These are phyloP conservation scores for Monascus ruber DNA, from an alignment of 2,329 filamentous ascomycete genomes.

Conservation along the genomic window DNA sequence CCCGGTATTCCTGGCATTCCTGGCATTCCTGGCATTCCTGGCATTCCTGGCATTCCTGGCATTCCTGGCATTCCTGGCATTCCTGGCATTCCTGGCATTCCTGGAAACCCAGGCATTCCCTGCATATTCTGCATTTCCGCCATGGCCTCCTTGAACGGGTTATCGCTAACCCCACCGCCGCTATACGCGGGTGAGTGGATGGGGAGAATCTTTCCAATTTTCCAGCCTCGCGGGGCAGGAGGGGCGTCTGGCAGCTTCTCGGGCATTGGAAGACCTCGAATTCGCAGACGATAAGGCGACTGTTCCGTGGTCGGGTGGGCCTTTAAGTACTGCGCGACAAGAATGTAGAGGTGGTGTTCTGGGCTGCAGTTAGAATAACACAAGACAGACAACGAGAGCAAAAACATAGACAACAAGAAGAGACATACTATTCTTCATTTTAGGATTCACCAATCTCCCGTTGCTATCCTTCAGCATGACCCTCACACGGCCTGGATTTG, in stretches of 20 bases:
- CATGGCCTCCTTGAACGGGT: slow-evolving; percentile 95
- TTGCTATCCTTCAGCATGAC: slow-evolving; percentile 54
- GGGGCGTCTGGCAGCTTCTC: slow-evolving; percentile 60
- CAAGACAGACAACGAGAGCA: background rate
- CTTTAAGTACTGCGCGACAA: slow-evolving; percentile 66
- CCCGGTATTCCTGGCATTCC: slow-evolving; percentile 44
- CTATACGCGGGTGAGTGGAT: slow-evolving; percentile 82
- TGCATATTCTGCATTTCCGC: slow-evolving; percentile 61
- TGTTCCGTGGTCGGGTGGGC: slow-evolving; percentile 65
- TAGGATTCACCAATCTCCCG: slow-evolving; percentile 38
- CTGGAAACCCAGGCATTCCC: slow-evolving; percentile 32
- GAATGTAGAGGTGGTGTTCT: slow-evolving; percentile 66
- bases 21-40: slow-evolving; percentile 17
- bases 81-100: slow-evolving; percentile 36
- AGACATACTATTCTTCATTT: slow-evolving; percentile 53
- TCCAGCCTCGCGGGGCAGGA: slow-evolving; percentile 78
- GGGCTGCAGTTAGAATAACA: background rate
- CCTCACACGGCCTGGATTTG: slow-evolving; percentile 82
- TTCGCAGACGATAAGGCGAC: slow-evolving; percentile 57
- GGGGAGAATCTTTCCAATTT: slow-evolving; percentile 72
- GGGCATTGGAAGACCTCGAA: slow-evolving; percentile 60
- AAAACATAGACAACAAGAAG: background rate
- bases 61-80: slow-evolving; percentile 44
- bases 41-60: slow-evolving; percentile 29
- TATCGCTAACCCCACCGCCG: slow-evolving; percentile 86